phyloP scores from a whole-genome alignment of 2,329 filamentous ascomycete species.

The Fusarium coicis region DNA sequence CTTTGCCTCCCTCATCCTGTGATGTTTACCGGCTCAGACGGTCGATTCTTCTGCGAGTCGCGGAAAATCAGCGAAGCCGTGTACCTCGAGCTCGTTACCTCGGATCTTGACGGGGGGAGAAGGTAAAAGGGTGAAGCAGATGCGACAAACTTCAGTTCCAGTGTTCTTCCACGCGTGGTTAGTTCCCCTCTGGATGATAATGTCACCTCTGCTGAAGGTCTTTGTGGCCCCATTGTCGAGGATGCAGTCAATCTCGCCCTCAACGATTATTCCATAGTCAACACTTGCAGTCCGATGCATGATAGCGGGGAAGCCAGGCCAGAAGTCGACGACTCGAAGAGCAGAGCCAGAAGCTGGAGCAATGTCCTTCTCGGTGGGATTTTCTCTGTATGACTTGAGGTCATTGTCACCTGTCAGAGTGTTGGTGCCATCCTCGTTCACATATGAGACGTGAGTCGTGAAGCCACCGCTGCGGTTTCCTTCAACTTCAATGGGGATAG shows the following conservation, averaged over 20 bases:
- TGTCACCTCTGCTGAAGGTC: slow-evolving; percentile 34
- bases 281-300: slow-evolving; percentile 41
- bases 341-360: slow-evolving; percentile 31
- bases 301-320: slow-evolving; percentile 30
- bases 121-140: slow-evolving; percentile 39
- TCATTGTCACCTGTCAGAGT: slow-evolving; percentile 28
- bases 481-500: slow-evolving; percentile 22
- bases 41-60: slow-evolving; percentile 31
- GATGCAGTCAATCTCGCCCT: slow-evolving; percentile 38
- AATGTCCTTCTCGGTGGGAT: slow-evolving; percentile 30
- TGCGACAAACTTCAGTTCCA: slow-evolving; percentile 27
- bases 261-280: slow-evolving; percentile 37
- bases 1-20: neutral
- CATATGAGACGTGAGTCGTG: slow-evolving; percentile 31
- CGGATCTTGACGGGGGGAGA: slow-evolving; percentile 30
- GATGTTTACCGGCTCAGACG: neutral
- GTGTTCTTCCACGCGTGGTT: slow-evolving; percentile 42
- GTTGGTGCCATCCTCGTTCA: slow-evolving; percentile 27
- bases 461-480: slow-evolving; percentile 32
- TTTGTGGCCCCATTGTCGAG: slow-evolving; percentile 32
- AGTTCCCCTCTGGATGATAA: slow-evolving; percentile 40
- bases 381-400: slow-evolving; percentile 30
- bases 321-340: slow-evolving; percentile 38
- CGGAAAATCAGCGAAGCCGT: slow-evolving; percentile 36
- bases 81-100: slow-evolving; percentile 36